Conservation (phyloP, 441 rosid genomes). For the Gossypium davidsonii region DNA sequence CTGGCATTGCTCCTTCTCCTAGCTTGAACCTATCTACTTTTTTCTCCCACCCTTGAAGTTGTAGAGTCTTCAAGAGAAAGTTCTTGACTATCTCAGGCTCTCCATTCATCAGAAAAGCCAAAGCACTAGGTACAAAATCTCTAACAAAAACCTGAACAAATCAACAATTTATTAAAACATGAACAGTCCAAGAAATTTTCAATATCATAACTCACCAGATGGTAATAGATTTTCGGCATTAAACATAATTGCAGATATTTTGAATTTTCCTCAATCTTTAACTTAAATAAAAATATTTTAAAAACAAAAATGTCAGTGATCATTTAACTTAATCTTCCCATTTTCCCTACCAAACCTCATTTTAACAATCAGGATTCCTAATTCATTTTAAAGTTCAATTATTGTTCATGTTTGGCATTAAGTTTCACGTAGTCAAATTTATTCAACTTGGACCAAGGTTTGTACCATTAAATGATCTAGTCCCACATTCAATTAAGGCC, state of each 20-base stretch:
- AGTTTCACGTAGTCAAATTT: neutral
- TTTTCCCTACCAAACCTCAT: neutral
- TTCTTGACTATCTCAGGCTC: slow-evolving; percentile 89
- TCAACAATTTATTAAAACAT: neutral
- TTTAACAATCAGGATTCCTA: neutral
- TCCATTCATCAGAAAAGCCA: slow-evolving; percentile 94
- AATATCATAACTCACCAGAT: neutral
- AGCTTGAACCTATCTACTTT: slow-evolving; percentile 78
- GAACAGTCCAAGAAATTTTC: neutral
- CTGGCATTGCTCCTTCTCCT: slow-evolving; percentile 96
- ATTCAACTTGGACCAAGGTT: neutral
- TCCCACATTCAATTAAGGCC: neutral
- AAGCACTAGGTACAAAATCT: slow-evolving; percentile 88
- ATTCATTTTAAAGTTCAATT: neutral
- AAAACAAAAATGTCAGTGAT: neutral
- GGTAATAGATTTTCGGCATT: neutral
- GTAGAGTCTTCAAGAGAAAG: slow-evolving; percentile 76
- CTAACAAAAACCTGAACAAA: slow-evolving; percentile 70
- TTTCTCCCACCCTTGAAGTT: slow-evolving; percentile 92
- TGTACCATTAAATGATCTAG: neutral
- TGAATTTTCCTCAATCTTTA: neutral
- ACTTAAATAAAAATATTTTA: neutral
- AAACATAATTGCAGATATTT: neutral
- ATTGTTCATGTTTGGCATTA: neutral
- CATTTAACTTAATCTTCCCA: neutral